Base-by-base conservation (phyloP, 1,284 basidiomycete genomes). In the Earliella scabrosa region DNA sequence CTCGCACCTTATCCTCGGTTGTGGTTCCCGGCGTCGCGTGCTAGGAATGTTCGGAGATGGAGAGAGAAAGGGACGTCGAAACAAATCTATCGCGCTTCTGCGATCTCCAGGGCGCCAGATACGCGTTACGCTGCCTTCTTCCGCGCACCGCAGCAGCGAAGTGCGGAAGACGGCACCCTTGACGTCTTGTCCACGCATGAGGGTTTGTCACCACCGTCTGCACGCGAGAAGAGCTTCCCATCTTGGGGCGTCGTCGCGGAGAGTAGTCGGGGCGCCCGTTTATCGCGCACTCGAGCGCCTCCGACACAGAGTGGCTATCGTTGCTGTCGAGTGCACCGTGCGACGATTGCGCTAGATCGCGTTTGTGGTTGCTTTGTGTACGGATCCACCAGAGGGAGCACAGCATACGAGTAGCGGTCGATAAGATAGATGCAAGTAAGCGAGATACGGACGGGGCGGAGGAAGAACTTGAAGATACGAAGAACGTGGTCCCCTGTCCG, bases 1-100 rank as follows among this genome's bases (percentile, higher is more conserved):
- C 68, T 1, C 78, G 73, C 2, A 66, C 77, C 26, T 67, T 84
- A 21, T 81, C 75, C 61, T 63, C 85, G 23, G 76, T 85, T 82
- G 77, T 55, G 61, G 14, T 9, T 2, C 67, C 32, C 64, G n/a
- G n/a, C n/a, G 64, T 16, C 78, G 80, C n/a, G 20, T 66, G 8
- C 53, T 84, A 61, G 61, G 71, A 52, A 71, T 31, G 29, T 13
- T 31, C 14, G 36, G 36, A 38, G 36, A 20, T 38, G 36, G 18
- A 18, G 18, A 38, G n/a, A n/a, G 36, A 38, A 38, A 38, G 36
- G 36, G 5, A 38, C 36, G 36, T 13, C 32, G 32, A 38, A 16
- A 16, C 8, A 16, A 38, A 38, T 38, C 16, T 38, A 38, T 38
- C 36, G 9, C 23, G 27, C 31, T 40, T 49, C 47, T 24, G 9